Base-by-base conservation (phyloP, 495 filamentous ascomycete genomes). In the Xylaria scruposa region DNA sequence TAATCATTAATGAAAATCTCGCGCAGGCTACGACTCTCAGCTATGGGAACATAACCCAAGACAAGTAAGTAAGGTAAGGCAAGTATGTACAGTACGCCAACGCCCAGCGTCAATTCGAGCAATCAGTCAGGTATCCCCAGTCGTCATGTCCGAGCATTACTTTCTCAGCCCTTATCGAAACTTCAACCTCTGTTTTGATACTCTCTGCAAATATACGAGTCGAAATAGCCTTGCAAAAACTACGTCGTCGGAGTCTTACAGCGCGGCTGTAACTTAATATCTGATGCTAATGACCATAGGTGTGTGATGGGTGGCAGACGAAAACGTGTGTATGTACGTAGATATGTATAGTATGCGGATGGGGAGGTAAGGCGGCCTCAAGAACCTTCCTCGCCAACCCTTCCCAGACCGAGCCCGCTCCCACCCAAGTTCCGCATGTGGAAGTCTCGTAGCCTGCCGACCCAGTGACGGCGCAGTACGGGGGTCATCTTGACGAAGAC, bases 401-500 rank as follows among this genome's bases (percentile, higher is more conserved):
- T 73, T 40, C 75, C 75, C 15, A 76, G 42, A 26, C 77, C 75
- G 33, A 77, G 72, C 51, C 66, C 66, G 7, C 74, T 70, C 4
- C 74, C 74, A 8, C 74, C 72, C 42, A 77, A 47, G 72, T 78
- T 82, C 54, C 82, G 75, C 73, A 84, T 85, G 70, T 86, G 83
- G 17, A 83, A 78, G 72, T 86, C 84, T 46, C 85, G 72, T 53
- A 86, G 67, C 53, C 82, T 74, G 66, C 81, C 81, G 2, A 87
- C 81, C 85, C 85, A 87, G 72, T 87, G 85, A 56, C 78, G 71
- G 21, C 85, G 76, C 70, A 87, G 63, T 31, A 67, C 58, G 4
- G 77, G 75, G 0, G 84, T 82, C 84, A 87, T 87, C 78, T 87
- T 87, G 76, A 83, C 83, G 54, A 87, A 87, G 13, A 86, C 82